A percentile compares a stretch with the other conserved stretches of the same genome.
phyloP scores from a whole-genome alignment of 805 yeast genomes.

The Ascoidea asiatica region DNA sequence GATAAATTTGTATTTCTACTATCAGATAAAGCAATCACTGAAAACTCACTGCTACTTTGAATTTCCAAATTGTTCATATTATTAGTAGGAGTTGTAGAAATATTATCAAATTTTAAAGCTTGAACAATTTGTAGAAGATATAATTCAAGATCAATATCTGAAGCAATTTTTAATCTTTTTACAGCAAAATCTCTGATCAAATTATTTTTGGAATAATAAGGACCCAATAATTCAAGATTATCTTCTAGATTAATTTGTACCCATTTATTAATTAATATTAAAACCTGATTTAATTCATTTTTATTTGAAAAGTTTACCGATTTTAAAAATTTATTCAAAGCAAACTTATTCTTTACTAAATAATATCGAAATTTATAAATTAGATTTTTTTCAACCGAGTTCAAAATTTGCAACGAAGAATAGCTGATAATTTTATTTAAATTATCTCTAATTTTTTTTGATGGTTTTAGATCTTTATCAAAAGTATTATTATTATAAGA shows the following conservation, averaged over 20 bases:
- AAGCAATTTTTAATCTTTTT: conserved; percentile 62
- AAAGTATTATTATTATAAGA: conserved; percentile 62
- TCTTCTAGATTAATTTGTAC: conserved; percentile 73
- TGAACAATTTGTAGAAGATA: conserved; percentile 85
- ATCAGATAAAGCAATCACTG: not conserved
- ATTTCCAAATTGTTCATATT: too few relatives aligned
- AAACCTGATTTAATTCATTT: conserved; percentile 64
- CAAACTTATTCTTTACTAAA: conserved; percentile 50
- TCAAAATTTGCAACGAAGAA: conserved; percentile 73
- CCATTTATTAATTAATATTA: conserved; percentile 56
- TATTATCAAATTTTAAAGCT: conserved; percentile 69
- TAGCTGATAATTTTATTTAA: conserved; percentile 53
- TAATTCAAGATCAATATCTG: conserved; percentile 66
- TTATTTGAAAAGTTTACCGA: conserved; percentile 84
- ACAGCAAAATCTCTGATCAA: conserved; percentile 82
- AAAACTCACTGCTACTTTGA: not conserved
- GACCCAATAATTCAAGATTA: conserved; percentile 75
- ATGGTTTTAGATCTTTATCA: conserved; percentile 81
- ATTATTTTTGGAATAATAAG: conserved; percentile 48
- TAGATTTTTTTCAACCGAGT: conserved; percentile 72
- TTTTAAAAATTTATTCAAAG: conserved; percentile 71
- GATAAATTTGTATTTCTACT: not conserved
- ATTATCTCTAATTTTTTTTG: conserved; percentile 68
- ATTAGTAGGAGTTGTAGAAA: not conserved
- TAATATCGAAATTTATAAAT: conserved; percentile 88